Conservation (phyloP, 805 yeast species). For the Lipomyces lipofer region DNA sequence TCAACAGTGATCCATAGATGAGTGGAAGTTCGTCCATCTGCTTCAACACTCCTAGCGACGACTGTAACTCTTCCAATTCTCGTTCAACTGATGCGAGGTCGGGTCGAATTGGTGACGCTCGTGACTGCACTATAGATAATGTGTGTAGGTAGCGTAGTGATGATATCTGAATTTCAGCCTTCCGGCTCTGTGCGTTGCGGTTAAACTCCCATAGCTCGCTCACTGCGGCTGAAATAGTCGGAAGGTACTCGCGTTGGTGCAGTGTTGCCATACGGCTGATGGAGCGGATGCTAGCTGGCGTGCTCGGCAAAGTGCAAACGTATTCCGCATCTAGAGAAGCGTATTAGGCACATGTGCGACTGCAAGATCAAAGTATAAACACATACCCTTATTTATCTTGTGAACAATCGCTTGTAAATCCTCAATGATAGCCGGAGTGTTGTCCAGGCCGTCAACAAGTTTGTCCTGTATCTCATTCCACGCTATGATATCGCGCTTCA, state of each 20-base stretch:
- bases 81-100: conserved; percentile 33
- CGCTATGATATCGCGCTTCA: conserved; percentile 19
- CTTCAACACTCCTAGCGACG: conserved; percentile 37
- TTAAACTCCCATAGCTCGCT: conserved; percentile 30
- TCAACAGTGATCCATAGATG: conserved; percentile 41
- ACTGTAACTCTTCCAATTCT: conserved; percentile 35
- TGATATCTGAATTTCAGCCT: conserved; percentile 20
- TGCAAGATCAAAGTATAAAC: background rate
- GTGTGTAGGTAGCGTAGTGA: conserved; percentile 25
- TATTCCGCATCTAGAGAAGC: conserved; percentile 31
- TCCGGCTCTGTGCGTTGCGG: conserved; percentile 28
- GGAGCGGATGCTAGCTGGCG: conserved; percentile 28
- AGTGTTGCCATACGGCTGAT: conserved; percentile 30
- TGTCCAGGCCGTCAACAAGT: conserved; percentile 1
- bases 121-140: conserved; percentile 35
- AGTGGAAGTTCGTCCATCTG: conserved; percentile 42
- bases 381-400: conserved; percentile 29
- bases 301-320: conserved; percentile 29
- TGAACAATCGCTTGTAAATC: conserved; percentile 34
- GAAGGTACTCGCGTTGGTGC: conserved; percentile 38
- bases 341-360: background rate
- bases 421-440: conserved; percentile 28
- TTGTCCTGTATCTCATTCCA: conserved; percentile 16
- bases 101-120: conserved; percentile 35
- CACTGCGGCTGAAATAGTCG: conserved; percentile 31